These are phyloP conservation scores for Colletotrichum echinochloae DNA, from an alignment of 2,329 filamentous ascomycete species.

Conservation along the genomic window DNA sequence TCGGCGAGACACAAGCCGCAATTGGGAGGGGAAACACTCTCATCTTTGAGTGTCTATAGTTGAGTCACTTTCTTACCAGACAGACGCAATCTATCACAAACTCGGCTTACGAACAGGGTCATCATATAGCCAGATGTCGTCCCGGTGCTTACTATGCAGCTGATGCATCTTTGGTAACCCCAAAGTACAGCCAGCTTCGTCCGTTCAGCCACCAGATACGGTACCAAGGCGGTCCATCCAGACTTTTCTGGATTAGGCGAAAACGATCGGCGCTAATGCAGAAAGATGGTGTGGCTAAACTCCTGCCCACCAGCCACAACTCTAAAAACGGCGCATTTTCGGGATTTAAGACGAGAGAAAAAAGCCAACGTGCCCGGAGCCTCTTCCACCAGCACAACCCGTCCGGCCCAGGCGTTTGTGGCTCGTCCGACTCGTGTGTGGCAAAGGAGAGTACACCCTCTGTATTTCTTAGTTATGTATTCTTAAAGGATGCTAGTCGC, in stretches of 20 bases:
- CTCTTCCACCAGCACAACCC: slow-evolving; percentile 4
- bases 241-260: slow-evolving; percentile 28
- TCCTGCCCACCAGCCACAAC: slow-evolving; percentile 39
- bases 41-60: background rate
- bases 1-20: slow-evolving; percentile 12
- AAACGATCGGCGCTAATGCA: slow-evolving; percentile 39
- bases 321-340: slow-evolving; percentile 39
- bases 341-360: slow-evolving; percentile 15
- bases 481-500: no score
- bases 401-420: background rate
- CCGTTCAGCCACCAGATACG: background rate
- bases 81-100: background rate
- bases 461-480: no score
- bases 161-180: background rate
- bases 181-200: slow-evolving; percentile 23
- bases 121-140: background rate
- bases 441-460: background rate
- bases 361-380: background rate
- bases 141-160: background rate
- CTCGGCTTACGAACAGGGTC: background rate
- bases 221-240: slow-evolving; percentile 17
- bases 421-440: background rate
- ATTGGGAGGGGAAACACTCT: background rate
- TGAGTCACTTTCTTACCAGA: slow-evolving; percentile 1
- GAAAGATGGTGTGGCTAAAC: slow-evolving; percentile 34